These are phyloP conservation scores for Iberis amara DNA, from an alignment of 441 rosid genomes.

Conservation along the genomic window DNA sequence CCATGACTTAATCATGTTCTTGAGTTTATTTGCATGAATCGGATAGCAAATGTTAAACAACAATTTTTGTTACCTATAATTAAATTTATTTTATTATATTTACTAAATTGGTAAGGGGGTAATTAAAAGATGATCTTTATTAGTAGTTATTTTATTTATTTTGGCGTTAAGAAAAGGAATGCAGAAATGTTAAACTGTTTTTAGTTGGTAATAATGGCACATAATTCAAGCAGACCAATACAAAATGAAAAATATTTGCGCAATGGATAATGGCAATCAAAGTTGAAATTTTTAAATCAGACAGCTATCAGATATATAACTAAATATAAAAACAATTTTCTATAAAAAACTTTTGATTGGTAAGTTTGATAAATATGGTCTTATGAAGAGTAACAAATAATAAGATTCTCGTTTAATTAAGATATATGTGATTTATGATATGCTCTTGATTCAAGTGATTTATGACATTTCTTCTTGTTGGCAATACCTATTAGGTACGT, in stretches of 20 bases:
- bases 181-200: slow-evolving; percentile 18
- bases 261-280: slow-evolving; percentile 8
- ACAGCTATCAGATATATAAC: slow-evolving; percentile 2
- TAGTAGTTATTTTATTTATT: slow-evolving; percentile 2
- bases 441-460: not conserved
- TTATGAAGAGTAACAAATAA: not conserved
- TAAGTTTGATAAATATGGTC: slow-evolving; percentile 6
- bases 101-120: slow-evolving; percentile 1
- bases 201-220: slow-evolving; percentile 21
- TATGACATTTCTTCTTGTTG: slow-evolving; percentile 1
- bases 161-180: slow-evolving; percentile 5
- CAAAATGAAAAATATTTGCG: slow-evolving; percentile 4
- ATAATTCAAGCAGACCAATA: slow-evolving; percentile 20
- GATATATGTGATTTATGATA: not conserved
- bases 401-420: not conserved
- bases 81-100: not conserved
- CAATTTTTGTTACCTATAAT: not conserved
- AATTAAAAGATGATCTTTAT: too few relatives aligned
- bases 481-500: too few relatives aligned
- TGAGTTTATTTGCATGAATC: not conserved
- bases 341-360: not conserved
- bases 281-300: slow-evolving; percentile 3
- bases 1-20: slow-evolving; percentile 30
- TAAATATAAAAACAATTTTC: not conserved
- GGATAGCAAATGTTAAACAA: not conserved